Evolutionary conservation across 2,329 filamentous ascomycete species (phyloP).

Genomic region (Sordariomycetes sp.): DNA sequence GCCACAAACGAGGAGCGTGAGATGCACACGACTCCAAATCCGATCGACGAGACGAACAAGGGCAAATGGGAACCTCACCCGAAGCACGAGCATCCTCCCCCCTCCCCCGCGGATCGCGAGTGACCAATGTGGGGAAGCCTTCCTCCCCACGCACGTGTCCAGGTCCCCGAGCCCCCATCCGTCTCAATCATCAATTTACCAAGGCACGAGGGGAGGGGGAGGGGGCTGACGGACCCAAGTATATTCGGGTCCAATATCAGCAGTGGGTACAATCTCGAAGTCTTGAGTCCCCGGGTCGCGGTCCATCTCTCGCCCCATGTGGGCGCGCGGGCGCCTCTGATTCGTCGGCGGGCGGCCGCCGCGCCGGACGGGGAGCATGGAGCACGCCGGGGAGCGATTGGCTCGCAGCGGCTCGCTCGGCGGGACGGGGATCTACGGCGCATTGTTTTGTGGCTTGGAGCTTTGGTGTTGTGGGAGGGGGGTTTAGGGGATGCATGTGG

Average conservation of each 20-base stretch:
- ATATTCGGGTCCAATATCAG: too few relatives aligned
- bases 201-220: too few relatives aligned
- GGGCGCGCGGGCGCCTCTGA: slow-evolving; percentile 1
- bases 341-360: background rate
- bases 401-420: background rate
- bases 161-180: background rate
- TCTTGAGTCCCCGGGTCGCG: background rate
- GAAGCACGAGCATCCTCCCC: background rate
- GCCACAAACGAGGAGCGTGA: background rate
- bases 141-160: background rate
- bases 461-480: background rate
- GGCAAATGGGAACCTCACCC: background rate
- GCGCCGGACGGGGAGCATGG: background rate
- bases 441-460: background rate
- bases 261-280: background rate
- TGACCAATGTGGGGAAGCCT: background rate
- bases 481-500: background rate
- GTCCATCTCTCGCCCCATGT: slow-evolving; percentile 2
- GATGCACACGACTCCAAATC: background rate
- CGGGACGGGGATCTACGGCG: background rate
- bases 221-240: too few relatives aligned
- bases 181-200: too few relatives aligned
- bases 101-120: too few relatives aligned
- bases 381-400: slow-evolving; percentile 3
- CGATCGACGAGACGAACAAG: background rate